Conservation (phyloP, 345 rosid genomes). For the Salix caprea region DNA sequence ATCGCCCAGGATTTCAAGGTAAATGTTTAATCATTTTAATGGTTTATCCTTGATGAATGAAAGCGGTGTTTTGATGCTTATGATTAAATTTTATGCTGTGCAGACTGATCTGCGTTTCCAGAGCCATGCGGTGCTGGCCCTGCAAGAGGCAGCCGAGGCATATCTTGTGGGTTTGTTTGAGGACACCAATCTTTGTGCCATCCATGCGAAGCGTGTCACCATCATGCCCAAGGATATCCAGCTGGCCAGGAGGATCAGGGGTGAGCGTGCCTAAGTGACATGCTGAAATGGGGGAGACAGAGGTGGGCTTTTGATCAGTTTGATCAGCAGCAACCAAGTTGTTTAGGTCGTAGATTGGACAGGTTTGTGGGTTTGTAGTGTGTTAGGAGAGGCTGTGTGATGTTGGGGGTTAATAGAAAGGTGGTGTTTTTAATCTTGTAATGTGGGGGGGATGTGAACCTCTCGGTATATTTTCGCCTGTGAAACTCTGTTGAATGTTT, state of each 20-base stretch:
- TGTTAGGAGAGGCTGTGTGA: not conserved
- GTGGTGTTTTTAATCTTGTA: not conserved
- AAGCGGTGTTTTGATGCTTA: not conserved
- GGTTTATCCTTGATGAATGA: not conserved
- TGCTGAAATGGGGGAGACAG: not conserved
- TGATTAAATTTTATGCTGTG: not conserved
- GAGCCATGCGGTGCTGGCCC: conserved; percentile 18
- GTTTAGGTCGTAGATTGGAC: not conserved
- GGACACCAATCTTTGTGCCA: conserved; percentile 16
- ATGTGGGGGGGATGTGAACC: not conserved
- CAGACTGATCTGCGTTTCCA: conserved; percentile 25
- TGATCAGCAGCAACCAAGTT: not conserved
- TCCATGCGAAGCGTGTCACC: conserved; percentile 21
- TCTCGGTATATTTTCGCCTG: not conserved
- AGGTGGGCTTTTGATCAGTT: not conserved
- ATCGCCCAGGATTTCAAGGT: conserved; percentile 24
- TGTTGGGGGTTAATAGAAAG: not conserved
- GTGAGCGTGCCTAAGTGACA: conserved; percentile 16
- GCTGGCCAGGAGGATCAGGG: conserved; percentile 17
- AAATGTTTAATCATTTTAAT: not conserved
- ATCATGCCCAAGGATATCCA: conserved; percentile 22
- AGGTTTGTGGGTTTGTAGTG: not conserved
- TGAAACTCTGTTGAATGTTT: not conserved
- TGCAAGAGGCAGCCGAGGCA: conserved; percentile 23
- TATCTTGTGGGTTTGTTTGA: conserved; percentile 16